Evolutionary conservation across 176 grass and related monocot species (phyloP), one percentile per base, ranked within the genome.

Genomic region (Neostapfia colusana): DNA sequence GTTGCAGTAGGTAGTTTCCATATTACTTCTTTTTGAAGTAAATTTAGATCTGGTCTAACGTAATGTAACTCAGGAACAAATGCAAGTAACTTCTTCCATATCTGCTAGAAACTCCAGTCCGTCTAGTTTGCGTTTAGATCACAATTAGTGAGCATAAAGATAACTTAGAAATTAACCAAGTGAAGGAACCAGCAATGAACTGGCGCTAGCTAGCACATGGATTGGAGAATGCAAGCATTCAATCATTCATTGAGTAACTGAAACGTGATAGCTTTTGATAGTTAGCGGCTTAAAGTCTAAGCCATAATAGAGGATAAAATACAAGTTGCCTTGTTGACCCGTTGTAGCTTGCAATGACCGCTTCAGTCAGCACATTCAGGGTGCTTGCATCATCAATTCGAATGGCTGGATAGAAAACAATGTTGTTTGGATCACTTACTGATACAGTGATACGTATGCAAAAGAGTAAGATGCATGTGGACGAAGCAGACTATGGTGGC

Each of bases 201-300:
- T 63, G 65, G 35, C 51, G 31, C 40, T 74, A 27, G 54, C 8
- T 1, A 24, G 23, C 74, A 53, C 67, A 73, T 79, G 49, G 50
- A 31, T 62, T 69, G 28, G 41, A 42, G 5, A 80, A 69, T 59
- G 56, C 26, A 79, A 31, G 31, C 31, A 31, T 63, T 74, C 15
- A 34, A 63, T 16, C 38, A 62, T 70, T 67, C 6, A 21, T 63
- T 45, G 10, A 24, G 41, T 83, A 70, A 31, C 44, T 70, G 54
- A 56, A 69, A 83, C 36, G 26, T 74, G 75, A 54, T 69, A 27
- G 43, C 25, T 74, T 83, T 75, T 69, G 37, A 26, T 50, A 78
- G 80, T 24, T 70, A 25, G 31, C 82, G 18, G 53, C 69, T 79
- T 83, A 1, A 36, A 53, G 75, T 79, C 27, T 26, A 83, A 79